A percentile compares a stretch with the other conserved stretches of the same genome.
phyloP scores from a whole-genome alignment of 139 green algal genomes.

The Dunaliella primolecta region DNA sequence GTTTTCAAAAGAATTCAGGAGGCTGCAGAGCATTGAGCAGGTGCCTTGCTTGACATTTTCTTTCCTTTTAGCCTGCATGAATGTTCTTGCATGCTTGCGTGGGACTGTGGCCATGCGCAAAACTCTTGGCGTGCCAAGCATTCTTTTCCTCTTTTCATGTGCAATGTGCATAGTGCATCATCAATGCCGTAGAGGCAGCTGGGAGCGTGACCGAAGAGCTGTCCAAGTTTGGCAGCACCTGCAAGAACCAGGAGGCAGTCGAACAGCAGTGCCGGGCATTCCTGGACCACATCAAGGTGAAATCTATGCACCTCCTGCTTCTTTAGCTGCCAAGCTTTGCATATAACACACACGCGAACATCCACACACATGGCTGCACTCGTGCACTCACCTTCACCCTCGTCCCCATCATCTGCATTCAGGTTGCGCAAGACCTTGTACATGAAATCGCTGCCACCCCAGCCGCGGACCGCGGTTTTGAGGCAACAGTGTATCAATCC shows the following conservation, averaged over 20 bases:
- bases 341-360: not conserved
- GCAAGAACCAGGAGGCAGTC: not conserved
- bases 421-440: slow-evolving; percentile 2
- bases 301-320: no score
- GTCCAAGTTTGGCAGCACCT: not conserved
- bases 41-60: not conserved
- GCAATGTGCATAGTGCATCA: not conserved
- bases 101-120: no score
- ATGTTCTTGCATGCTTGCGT: no score
- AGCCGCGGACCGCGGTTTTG: not conserved
- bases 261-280: not conserved
- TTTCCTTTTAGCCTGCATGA: no score
- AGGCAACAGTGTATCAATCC: slow-evolving; percentile 11
- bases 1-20: not conserved
- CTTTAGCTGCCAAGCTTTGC: not conserved
- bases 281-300: not conserved
- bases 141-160: no score
- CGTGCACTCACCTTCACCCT: not conserved
- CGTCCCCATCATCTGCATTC: not conserved
- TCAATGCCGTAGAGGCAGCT: not conserved
- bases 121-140: no score
- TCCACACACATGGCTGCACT: not conserved
- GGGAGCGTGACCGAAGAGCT: not conserved
- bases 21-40: not conserved
- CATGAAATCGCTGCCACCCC: not conserved